Conservation (phyloP, 2,329 filamentous ascomycete genomes). For the Coniochaeta hoffmannii region DNA sequence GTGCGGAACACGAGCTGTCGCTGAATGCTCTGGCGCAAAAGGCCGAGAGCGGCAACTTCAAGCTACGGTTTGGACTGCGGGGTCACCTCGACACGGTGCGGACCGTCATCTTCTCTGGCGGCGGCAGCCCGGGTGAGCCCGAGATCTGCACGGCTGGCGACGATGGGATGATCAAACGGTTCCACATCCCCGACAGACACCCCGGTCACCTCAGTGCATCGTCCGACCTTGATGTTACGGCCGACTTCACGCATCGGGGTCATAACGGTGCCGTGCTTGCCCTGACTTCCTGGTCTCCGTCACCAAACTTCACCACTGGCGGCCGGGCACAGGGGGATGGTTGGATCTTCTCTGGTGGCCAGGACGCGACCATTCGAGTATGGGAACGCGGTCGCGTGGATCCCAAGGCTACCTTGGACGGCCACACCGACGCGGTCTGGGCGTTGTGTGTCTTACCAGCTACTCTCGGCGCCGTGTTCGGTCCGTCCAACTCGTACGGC, state of each 20-base stretch:
- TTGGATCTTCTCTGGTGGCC: conserved; percentile 97
- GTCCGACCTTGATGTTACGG: conserved; percentile 83
- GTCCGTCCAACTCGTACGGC: conserved; percentile 65
- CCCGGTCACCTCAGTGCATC: conserved; percentile 36
- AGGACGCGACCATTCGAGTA: conserved; percentile 85
- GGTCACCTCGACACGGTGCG: conserved; percentile 92
- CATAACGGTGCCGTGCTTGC: conserved; percentile 87
- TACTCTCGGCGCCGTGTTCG: conserved; percentile 73
- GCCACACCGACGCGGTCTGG: conserved; percentile 95
- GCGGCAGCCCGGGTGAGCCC: conserved; percentile 88
- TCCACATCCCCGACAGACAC: conserved; percentile 85
- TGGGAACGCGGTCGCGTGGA: conserved; percentile 95
- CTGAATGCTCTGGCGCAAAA: conserved; percentile 46
- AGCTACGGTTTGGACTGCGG: conserved; percentile 82
- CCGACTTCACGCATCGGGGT: conserved; percentile 91
- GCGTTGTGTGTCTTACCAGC: conserved; percentile 85
- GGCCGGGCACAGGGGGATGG: conserved; percentile 85
- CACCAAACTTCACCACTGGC: conserved; percentile 82
- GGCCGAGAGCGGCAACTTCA: conserved; percentile 71
- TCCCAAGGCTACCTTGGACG: conserved; percentile 88
- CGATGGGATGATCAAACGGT: conserved; percentile 92
- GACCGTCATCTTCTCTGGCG: conserved; percentile 92
- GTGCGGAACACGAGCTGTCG: conserved; percentile 58
- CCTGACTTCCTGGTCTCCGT: conserved; percentile 78
- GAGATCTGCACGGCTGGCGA: conserved; percentile 96